Percentiles rank a stretch among this genome's conserved stretches.
These are phyloP conservation scores for Chrysosporium keratinophilum DNA, from an alignment of 2,329 filamentous ascomycete genomes.

Conservation along the genomic window DNA sequence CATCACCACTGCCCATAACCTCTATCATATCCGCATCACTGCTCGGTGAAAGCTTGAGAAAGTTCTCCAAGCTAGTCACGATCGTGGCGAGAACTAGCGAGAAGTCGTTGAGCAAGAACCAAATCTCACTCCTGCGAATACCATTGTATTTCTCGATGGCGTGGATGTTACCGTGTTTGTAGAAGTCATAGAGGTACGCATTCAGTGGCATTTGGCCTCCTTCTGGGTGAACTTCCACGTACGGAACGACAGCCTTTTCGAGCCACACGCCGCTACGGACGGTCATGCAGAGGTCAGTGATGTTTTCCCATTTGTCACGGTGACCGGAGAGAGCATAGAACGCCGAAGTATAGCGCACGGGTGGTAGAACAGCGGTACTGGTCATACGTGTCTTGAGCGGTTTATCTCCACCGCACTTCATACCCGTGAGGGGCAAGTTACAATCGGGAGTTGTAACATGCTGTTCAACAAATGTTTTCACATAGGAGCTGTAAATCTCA, in stretches of 20 bases:
- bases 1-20: conserved; percentile 24
- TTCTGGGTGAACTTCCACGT: conserved; percentile 51
- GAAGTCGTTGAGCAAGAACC: conserved; percentile 62
- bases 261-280: conserved; percentile 61
- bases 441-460: conserved; percentile 48
- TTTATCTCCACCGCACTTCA: conserved; percentile 33
- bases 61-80: conserved; percentile 26
- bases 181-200: conserved; percentile 58
- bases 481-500: conserved; percentile 57
- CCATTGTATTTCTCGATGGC: conserved; percentile 55
- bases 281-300: conserved; percentile 57
- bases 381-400: conserved; percentile 15
- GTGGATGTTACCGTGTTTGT: conserved; percentile 56
- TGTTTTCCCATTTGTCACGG: conserved; percentile 52
- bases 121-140: conserved; percentile 56
- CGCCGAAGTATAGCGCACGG: conserved; percentile 41
- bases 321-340: conserved; percentile 64
- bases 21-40: conserved; percentile 20
- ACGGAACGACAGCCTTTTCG: conserved; percentile 61
- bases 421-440: conserved; percentile 48
- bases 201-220: conserved; percentile 39
- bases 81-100: conserved; percentile 40
- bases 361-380: neutral
- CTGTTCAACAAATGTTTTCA: conserved; percentile 57
- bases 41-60: conserved; percentile 22